These are phyloP conservation scores for Aristolochia californica DNA, from an alignment of 164 flowering plant genomes.

Conservation along the genomic window DNA sequence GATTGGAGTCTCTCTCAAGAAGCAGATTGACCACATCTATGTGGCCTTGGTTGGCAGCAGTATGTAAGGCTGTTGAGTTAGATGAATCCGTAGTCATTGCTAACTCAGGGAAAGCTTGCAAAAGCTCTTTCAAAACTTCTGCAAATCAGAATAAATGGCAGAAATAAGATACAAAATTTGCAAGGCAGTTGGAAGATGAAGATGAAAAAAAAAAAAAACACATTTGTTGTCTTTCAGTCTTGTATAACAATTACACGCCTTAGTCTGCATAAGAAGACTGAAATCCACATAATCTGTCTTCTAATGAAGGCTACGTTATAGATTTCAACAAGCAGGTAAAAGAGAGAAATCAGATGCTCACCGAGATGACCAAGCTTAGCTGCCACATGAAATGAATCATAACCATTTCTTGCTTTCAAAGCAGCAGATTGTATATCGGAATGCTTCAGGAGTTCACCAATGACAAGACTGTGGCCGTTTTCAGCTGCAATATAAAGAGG, in stretches of 20 bases:
- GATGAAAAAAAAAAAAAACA: too few species aligned
- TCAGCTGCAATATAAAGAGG: conserved; percentile 78
- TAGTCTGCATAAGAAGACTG: too few species aligned
- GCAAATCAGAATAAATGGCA: conserved; percentile 16
- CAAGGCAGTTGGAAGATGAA: too few species aligned
- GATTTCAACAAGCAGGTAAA: background rate
- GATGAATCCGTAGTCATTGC: conserved; percentile 77
- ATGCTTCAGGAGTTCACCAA: conserved; percentile 54
- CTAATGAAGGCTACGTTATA: too few species aligned
- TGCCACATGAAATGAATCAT: conserved; percentile 84
- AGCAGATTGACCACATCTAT: conserved; percentile 72
- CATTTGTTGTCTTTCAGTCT: too few species aligned
- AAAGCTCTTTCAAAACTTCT: conserved; percentile 78
- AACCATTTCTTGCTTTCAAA: conserved; percentile 57
- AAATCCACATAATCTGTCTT: too few species aligned
- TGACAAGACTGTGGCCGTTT: conserved; percentile 54
- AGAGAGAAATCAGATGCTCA: conserved; percentile 18
- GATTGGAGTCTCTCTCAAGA: conserved; percentile 60
- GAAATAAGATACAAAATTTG: background rate
- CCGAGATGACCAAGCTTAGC: conserved; percentile 92
- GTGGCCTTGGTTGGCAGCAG: conserved; percentile 89
- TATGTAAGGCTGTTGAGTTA: conserved; percentile 83
- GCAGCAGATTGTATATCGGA: conserved; percentile 56
- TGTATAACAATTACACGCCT: too few species aligned
- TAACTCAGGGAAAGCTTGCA: conserved; percentile 49